Evolutionary conservation across 768 basidiomycete species (phyloP), one percentile per base, ranked within the genome.

Genomic region (Tremella mesenterica): DNA sequence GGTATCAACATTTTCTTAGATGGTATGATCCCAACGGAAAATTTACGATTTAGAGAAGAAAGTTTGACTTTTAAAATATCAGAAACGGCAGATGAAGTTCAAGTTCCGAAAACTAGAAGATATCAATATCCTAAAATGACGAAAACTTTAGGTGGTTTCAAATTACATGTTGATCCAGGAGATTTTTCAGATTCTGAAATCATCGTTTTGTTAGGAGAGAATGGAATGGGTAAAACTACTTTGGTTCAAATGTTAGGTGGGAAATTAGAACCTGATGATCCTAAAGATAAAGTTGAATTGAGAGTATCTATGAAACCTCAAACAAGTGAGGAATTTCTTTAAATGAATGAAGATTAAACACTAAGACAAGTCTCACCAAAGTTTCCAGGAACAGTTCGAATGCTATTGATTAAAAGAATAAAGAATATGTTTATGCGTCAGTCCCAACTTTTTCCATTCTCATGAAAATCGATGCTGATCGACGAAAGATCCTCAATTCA

Each of bases 1-100:
- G 91, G 89, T 60, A 97, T 99, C 78, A 99, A 99, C 75, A 97
- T 97, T 70, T 99, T 99, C 82, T 79, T 99, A 54, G 95, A 99
- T 67, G 95, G 95, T 36, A 91, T 90, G 77, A 90, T 99, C 61
- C 95, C 95, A 4, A 96, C 93, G 16, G 95, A 97, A 74, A 99
- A 99, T 75, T 75, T 99, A 65, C 88, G 95, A 48, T 97, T 97
- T 83, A 83, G 95, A 27, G 85, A 96, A 60, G 95, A 96, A 64
- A 87, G 88, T 0, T 78, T 97, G 13, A 83, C 88, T 6, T 99
- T 99, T 80, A 96, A 93, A 77, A 96, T 97, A 83, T 82, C 86
- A 53, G 95, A 97, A 73, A 93, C 83, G 14, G 91, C 87, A 14
- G 95, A 99, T 60, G 95, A 99, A 66, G 60, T 93, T 49, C 65